Evolutionary conservation across 2,329 filamentous ascomycete genomes (phyloP), one percentile per base, ranked within the genome.

Genomic region (Aureobasidium pullulans): DNA sequence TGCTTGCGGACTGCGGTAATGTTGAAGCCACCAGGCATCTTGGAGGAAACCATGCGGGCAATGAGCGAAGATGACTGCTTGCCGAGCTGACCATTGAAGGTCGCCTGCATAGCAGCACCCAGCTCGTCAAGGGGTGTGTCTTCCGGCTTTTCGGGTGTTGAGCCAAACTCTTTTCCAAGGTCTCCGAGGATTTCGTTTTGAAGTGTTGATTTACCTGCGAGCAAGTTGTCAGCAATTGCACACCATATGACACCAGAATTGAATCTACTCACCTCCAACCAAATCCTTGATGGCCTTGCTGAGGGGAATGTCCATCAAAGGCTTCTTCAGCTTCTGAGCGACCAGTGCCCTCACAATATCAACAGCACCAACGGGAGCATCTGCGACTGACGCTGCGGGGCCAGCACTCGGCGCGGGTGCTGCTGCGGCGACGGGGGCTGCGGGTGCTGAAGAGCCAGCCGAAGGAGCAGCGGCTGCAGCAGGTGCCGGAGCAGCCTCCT

Each of bases 11-110:
- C 90, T 11, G 90, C 83, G 70, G 93, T 97, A 73, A 97, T 97
- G 74, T 97, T 99, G 84, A 99, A 99, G 63, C 94, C 94, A 78
- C 93, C 94, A 49, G 94, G 94, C 94, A 99, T 99, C 79, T 99
- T 99, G 32, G 94, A 96, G 1, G 94, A 97, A 44, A 99, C 94
- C 72, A 99, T 80, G 66, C 94, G 88, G 52, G 94, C 94, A 73
- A 99, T 88, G 60, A 99, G 83, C 2, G 92, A 95, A 57, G 89
- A 88, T 0, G 94, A 96, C 68, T 96, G 92, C 78, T 99, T 99
- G 74, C 94, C 94, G 62, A 99, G 85, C 77, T 96, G 93, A 67
- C 94, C 94, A 76, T 96, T 94, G 78, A 99, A 99, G n/a, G 93
- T 97, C 48, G 90, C 87, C 77, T 99, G 94, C 88, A 99, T 96